Evolutionary conservation across 2,329 filamentous ascomycete genomes (phyloP).

Genomic region (Alternaria postmessia): DNA sequence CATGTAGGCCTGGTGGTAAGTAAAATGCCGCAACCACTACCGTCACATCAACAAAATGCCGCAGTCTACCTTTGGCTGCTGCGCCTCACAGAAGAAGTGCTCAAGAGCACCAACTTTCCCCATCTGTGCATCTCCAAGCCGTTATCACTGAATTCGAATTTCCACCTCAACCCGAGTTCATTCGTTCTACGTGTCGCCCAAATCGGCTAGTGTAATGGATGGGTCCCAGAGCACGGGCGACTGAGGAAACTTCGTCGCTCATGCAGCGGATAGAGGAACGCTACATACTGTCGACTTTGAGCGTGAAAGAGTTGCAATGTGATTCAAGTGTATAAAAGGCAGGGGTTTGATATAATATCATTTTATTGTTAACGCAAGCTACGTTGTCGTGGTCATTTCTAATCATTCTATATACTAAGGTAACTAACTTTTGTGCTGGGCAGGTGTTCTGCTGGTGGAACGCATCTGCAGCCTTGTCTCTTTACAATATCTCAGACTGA

Average conservation of each 20-base stretch:
- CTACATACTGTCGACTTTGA: background rate
- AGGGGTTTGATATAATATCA: background rate
- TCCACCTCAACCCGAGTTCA: background rate
- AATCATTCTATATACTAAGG: conserved; percentile 1
- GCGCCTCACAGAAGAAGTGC: background rate
- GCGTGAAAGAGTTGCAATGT: background rate
- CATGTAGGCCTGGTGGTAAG: background rate
- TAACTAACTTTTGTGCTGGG: conserved; percentile 6
- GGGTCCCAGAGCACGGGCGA: background rate
- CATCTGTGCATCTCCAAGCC: background rate
- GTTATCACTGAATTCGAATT: background rate
- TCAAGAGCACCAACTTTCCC: background rate
- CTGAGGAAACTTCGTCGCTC: background rate
- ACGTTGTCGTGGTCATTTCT: background rate
- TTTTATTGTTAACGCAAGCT: background rate
- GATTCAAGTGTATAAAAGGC: background rate
- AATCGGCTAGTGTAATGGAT: background rate
- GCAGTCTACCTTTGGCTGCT: background rate
- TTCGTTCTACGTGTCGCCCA: background rate
- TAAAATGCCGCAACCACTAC: conserved; percentile 4
- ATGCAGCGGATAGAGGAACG: background rate
- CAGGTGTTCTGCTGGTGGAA: background rate
- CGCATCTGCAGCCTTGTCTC: background rate
- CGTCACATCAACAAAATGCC: conserved; percentile 1
- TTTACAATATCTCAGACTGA: background rate